Percentiles rank a stretch among this genome's conserved stretches.
phyloP scores from a whole-genome alignment of 176 grass and related monocot genomes.

The Bonia amplexicaulis region DNA sequence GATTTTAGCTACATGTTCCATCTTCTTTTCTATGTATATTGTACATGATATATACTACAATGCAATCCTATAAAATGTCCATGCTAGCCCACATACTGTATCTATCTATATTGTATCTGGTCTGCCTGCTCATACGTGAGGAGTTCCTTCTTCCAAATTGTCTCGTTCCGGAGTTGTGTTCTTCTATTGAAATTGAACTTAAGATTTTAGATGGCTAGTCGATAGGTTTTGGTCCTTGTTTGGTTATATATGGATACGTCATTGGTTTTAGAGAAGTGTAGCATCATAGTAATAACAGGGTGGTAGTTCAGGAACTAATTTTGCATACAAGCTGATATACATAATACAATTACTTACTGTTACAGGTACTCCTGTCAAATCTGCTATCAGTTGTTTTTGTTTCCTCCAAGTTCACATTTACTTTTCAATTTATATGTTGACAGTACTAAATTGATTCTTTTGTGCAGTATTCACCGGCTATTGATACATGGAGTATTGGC shows the following conservation, averaged over 20 bases:
- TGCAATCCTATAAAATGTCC: neutral
- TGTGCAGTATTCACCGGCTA: slow-evolving; percentile 86
- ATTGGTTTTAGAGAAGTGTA: neutral
- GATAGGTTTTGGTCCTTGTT: neutral
- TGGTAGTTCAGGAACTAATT: slow-evolving; percentile 33
- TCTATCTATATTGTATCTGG: neutral
- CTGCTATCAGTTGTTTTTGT: slow-evolving; percentile 8
- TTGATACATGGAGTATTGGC: slow-evolving; percentile 98
- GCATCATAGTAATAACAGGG: slow-evolving; percentile 16
- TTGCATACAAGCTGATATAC: slow-evolving; percentile 27
- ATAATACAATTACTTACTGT: neutral
- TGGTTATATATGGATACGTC: neutral
- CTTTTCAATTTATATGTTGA: neutral
- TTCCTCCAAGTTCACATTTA: neutral
- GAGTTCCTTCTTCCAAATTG: neutral
- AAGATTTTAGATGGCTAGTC: neutral
- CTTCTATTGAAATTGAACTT: neutral
- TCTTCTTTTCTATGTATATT: neutral
- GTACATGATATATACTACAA: neutral
- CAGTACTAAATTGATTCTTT: slow-evolving; percentile 20
- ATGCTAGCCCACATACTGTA: neutral
- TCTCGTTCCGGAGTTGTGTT: neutral
- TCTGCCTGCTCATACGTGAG: neutral
- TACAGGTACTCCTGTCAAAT: slow-evolving; percentile 12
- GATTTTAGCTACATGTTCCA: neutral